These are phyloP conservation scores for Mycena capillaripes DNA, from an alignment of 768 basidiomycete genomes.

Conservation along the genomic window DNA sequence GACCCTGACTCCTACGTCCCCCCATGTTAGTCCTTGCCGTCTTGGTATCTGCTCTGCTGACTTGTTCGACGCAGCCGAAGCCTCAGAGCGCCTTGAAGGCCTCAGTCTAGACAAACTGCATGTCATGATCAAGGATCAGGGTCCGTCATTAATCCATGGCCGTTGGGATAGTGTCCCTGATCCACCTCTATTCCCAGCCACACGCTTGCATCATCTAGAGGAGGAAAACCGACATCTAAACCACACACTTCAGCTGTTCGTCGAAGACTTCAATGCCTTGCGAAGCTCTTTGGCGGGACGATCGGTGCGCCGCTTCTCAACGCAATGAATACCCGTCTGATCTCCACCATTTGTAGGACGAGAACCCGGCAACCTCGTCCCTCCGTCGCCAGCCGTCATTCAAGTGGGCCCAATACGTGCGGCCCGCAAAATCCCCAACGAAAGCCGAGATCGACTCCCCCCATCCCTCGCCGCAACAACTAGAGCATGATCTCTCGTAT, in stretches of 20 bases:
- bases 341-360: slow-evolving; percentile 46
- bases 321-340: slow-evolving; percentile 22
- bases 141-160: slow-evolving; percentile 52
- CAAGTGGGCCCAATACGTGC: slow-evolving; percentile 89
- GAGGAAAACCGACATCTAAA: slow-evolving; percentile 83
- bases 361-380: slow-evolving; percentile 51
- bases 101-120: slow-evolving; percentile 77
- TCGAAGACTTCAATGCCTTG: slow-evolving; percentile 73
- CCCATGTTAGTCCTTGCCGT: slow-evolving; percentile 72
- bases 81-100: slow-evolving; percentile 65
- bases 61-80: slow-evolving; percentile 62
- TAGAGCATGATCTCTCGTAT: slow-evolving; percentile 76
- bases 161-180: slow-evolving; percentile 11
- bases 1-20: slow-evolving; percentile 90
- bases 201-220: slow-evolving; percentile 78
- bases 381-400: slow-evolving; percentile 85
- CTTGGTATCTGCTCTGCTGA: slow-evolving; percentile 45
- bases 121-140: slow-evolving; percentile 80
- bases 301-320: slow-evolving; percentile 49
- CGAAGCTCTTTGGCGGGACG: slow-evolving; percentile 56
- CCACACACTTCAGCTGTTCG: slow-evolving; percentile 69
- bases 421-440: slow-evolving; percentile 85
- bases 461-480: slow-evolving; percentile 82
- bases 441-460: slow-evolving; percentile 84
- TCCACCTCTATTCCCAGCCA: slow-evolving; percentile 57